Conservation (phyloP, 176 grass and related monocot genomes). For the Phoenix roebelenii region DNA sequence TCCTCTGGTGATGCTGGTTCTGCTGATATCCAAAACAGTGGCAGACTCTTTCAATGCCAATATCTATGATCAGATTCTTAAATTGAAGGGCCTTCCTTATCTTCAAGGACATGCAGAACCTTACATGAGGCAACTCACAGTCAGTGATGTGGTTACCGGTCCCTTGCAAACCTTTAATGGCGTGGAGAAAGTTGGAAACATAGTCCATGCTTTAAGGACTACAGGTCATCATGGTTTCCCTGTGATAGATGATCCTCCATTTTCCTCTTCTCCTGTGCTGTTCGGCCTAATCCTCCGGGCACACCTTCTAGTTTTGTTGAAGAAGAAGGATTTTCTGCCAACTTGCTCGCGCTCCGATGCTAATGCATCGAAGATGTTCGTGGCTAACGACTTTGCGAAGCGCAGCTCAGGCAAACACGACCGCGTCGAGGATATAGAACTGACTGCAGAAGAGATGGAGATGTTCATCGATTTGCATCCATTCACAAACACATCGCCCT, state of each 20-base stretch:
- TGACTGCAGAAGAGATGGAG: conserved; percentile 83
- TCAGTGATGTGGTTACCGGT: conserved; percentile 56
- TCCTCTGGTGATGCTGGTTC: conserved; percentile 79
- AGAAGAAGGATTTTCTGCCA: conserved; percentile 52
- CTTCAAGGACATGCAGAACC: conserved; percentile 78
- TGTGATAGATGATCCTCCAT: conserved; percentile 68
- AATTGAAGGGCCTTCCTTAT: conserved; percentile 74
- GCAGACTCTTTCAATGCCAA: conserved; percentile 83
- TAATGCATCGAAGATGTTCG: conserved; percentile 30
- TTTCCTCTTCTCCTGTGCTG: conserved; percentile 41
- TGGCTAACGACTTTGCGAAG: conserved; percentile 77
- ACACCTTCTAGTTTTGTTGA: conserved; percentile 64
- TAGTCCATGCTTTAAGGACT: conserved; percentile 57
- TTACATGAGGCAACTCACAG: conserved; percentile 85
- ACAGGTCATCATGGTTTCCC: conserved; percentile 88
- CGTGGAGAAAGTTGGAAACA: conserved; percentile 62
- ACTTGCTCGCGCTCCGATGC: conserved; percentile 14
- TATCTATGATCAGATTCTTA: conserved; percentile 76
- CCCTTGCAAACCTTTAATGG: conserved; percentile 61
- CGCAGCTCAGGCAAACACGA: conserved; percentile 74
- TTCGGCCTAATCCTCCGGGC: conserved; percentile 69
- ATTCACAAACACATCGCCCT: conserved; percentile 83
- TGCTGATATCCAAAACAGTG: conserved; percentile 84
- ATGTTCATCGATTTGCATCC: conserved; percentile 96
- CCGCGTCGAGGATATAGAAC: conserved; percentile 33